Base-by-base conservation (phyloP, 371 early-diverging fungal genomes). In the Mortierella sp. region DNA sequence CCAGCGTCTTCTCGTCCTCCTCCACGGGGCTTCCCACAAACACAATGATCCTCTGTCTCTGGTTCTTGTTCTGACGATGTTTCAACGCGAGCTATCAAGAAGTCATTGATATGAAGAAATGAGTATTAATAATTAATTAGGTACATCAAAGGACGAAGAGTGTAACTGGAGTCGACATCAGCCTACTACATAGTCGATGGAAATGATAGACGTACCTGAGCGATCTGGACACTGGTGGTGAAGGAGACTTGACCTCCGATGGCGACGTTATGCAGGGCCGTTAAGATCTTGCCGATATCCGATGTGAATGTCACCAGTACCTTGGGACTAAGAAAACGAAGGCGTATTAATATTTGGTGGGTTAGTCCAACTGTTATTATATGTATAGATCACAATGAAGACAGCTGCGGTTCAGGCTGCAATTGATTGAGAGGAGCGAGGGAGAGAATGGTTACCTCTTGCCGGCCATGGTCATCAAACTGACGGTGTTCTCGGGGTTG, bases 401-500 rank as follows among this genome's bases (percentile, higher is more conserved):
- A n/a, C n/a, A 34, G 58, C 58, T 34, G 58, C 37, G 22, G 39
- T 68, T 14, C 40, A 11, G n/a, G n/a, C 10, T n/a, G 40, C 11
- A 9, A 29, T n/a, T 9, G 5, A 0, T 11, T 2, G 29, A 31
- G 66, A 41, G 34, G 4, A 31, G 22, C 44, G 5, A 47, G 44
- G 29, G 40, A 48, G 55, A 47, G 61, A 24, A 8, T 4, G 2
- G 77, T 43, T 85, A 94, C 95, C 90, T 91, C 86, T 96, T 96
- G 37, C 98, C 98, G 68, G 96, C 99, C 92, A 97, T 94, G 39
- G 99, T 95, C 92, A 99, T 94, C 64, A 99, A 87, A 16, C 98
- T 99, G 58, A 99, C 97, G 22, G 95, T 97, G 86, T 96, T 98
- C 86, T 99, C 99, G 34, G 97, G 96, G 87, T 99, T 96, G 53